These are phyloP conservation scores for Lavandula angustifolia DNA, from an alignment of 257 asterid genomes.

Conservation along the genomic window DNA sequence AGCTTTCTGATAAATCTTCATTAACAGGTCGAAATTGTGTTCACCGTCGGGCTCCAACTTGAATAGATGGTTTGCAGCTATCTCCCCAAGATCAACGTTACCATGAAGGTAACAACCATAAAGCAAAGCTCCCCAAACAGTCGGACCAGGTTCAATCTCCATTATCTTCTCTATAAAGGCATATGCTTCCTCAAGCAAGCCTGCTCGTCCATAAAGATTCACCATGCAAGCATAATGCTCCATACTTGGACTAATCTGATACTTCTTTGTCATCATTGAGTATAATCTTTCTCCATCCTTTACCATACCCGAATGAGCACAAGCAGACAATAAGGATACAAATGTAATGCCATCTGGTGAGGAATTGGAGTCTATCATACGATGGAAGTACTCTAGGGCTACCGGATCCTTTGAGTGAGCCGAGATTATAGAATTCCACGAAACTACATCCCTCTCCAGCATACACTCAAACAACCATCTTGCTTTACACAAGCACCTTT, in stretches of 20 bases:
- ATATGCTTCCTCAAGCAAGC: conserved; percentile 56
- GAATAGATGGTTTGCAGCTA: conserved; percentile 57
- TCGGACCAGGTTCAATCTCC: conserved; percentile 67
- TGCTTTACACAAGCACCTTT: conserved; percentile 32
- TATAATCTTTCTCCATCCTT: conserved; percentile 65
- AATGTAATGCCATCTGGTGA: conserved; percentile 66
- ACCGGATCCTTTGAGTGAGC: conserved; percentile 55
- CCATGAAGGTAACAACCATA: conserved; percentile 73
- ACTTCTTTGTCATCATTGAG: conserved; percentile 50
- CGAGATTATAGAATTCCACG: conserved; percentile 89
- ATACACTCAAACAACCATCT: conserved; percentile 59
- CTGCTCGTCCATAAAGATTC: conserved; percentile 73
- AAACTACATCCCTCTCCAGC: conserved; percentile 59
- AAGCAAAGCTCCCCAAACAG: conserved; percentile 90
- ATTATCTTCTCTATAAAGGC: conserved; percentile 47
- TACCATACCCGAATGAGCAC: conserved; percentile 65
- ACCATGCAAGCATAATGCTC: conserved; percentile 88
- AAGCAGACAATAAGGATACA: conserved; percentile 59
- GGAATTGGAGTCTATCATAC: conserved; percentile 40
- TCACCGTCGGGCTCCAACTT: conserved; percentile 81
- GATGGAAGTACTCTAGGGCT: conserved; percentile 60
- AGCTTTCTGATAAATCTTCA: conserved; percentile 52
- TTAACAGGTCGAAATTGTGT: conserved; percentile 72
- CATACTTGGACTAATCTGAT: conserved; percentile 52
- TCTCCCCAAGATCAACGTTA: conserved; percentile 57